These are phyloP conservation scores for Arthrobotrys pseudoclavata DNA, from an alignment of 2,329 filamentous ascomycete genomes.

Conservation along the genomic window DNA sequence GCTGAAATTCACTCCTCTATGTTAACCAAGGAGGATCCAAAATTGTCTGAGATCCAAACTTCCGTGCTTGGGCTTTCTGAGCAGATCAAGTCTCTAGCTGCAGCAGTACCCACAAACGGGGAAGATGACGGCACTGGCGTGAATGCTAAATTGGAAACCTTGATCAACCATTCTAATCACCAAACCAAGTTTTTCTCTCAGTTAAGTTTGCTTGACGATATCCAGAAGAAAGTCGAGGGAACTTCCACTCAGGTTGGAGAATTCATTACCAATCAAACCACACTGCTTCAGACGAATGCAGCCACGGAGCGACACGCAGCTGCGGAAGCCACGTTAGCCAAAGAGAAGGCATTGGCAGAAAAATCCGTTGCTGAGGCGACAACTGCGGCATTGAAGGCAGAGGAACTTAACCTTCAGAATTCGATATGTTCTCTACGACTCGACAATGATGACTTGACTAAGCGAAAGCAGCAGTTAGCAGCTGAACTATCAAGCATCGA, in stretches of 20 bases:
- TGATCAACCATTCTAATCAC: conserved; percentile 76
- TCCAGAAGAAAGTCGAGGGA: conserved; percentile 86
- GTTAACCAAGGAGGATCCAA: conserved; percentile 50
- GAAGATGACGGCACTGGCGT: conserved; percentile 62
- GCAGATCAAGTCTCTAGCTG: conserved; percentile 35
- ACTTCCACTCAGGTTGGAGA: conserved; percentile 86
- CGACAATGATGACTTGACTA: conserved; percentile 81
- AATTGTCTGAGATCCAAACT: conserved; percentile 36
- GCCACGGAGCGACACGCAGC: conserved; percentile 68
- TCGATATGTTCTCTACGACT: conserved; percentile 70
- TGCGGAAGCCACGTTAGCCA: conserved; percentile 81
- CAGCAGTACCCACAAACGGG: neutral
- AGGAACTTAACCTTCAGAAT: conserved; percentile 71
- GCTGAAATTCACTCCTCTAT: conserved; percentile 45
- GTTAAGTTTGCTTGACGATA: conserved; percentile 85
- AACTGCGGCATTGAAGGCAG: conserved; percentile 65
- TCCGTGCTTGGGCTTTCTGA: conserved; percentile 38
- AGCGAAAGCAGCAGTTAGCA: conserved; percentile 82
- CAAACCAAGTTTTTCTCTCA: conserved; percentile 79
- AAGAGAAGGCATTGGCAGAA: conserved; percentile 80
- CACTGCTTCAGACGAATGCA: conserved; percentile 61
- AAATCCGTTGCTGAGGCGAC: conserved; percentile 73
- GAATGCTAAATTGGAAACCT: conserved; percentile 67
- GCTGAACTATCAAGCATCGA: conserved; percentile 92
- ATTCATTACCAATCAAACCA: conserved; percentile 82